Evolutionary conservation across 257 asterid genomes (phyloP).

Genomic region (Solanum microdontum): DNA sequence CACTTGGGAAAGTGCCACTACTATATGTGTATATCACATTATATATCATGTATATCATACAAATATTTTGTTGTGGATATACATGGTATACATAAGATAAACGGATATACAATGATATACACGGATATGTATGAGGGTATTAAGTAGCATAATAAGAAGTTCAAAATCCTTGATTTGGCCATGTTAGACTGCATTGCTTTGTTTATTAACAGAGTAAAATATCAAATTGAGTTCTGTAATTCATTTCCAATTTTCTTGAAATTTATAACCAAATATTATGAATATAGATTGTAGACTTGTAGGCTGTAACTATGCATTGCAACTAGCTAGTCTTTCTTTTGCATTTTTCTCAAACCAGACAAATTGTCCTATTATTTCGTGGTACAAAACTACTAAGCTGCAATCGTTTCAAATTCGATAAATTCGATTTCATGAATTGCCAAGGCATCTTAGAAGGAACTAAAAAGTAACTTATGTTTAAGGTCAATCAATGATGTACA

Average conservation of each 20-base stretch:
- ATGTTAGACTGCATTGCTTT: not conserved
- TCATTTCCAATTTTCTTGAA: not conserved
- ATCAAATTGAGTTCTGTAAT: not conserved
- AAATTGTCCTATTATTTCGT: too few species aligned
- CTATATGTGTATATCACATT: not conserved
- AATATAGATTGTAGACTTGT: not conserved
- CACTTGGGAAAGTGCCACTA: too few species aligned
- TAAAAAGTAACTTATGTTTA: not conserved
- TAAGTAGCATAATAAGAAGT: not conserved
- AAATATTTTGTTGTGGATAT: not conserved
- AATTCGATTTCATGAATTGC: too few species aligned
- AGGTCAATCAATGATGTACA: not conserved
- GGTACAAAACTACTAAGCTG: too few species aligned
- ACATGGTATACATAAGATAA: too few species aligned
- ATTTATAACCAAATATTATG: not conserved
- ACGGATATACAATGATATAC: too few species aligned
- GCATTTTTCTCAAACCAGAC: too few species aligned
- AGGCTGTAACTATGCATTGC: not conserved
- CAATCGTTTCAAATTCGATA: too few species aligned
- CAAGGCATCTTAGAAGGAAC: not conserved
- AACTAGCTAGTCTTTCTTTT: not conserved
- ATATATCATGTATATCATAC: not conserved
- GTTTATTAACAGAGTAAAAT: not conserved
- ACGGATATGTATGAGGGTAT: not conserved
- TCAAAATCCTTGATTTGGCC: not conserved